phyloP scores from a whole-genome alignment of 2,329 filamentous ascomycete species.

The Lecanicillium sp. region DNA sequence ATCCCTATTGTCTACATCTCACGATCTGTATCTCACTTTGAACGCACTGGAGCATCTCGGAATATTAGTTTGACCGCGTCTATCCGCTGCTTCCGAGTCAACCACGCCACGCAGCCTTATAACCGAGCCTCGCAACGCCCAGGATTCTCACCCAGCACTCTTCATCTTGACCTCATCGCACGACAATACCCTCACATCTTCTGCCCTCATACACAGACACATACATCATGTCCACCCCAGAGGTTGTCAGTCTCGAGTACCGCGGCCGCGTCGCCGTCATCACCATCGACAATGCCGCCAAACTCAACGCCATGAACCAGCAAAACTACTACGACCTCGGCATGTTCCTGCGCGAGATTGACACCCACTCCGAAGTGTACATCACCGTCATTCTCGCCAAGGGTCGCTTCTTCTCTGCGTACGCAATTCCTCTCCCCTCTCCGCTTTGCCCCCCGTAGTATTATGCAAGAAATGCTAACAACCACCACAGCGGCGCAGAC shows the following conservation, averaged over 20 bases:
- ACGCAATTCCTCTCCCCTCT: conserved; percentile 26
- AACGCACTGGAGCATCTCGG: no score
- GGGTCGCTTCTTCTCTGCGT: conserved; percentile 87
- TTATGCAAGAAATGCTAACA: no score
- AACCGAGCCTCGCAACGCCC: no score
- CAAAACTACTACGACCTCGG: conserved; percentile 72
- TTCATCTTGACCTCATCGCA: no score
- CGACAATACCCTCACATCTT: background rate
- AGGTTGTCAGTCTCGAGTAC: conserved; percentile 30
- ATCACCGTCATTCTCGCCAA: conserved; percentile 80
- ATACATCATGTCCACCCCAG: background rate
- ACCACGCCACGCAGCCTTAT: no score
- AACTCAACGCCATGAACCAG: conserved; percentile 75
- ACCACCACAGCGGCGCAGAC: conserved; percentile 61
- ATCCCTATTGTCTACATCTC: no score
- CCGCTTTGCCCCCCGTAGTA: background rate
- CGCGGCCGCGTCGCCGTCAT: conserved; percentile 55
- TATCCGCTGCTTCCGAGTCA: no score
- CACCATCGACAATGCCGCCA: conserved; percentile 76
- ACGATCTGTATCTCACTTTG: no score
- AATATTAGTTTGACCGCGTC: no score
- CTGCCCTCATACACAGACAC: background rate
- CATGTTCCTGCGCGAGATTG: conserved; percentile 67
- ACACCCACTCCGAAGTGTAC: conserved; percentile 68
- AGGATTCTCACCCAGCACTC: no score